These are phyloP conservation scores for Sphagnum magellanicum DNA, from an alignment of 228 moss, liverwort and hornwort species.

Conservation along the genomic window DNA sequence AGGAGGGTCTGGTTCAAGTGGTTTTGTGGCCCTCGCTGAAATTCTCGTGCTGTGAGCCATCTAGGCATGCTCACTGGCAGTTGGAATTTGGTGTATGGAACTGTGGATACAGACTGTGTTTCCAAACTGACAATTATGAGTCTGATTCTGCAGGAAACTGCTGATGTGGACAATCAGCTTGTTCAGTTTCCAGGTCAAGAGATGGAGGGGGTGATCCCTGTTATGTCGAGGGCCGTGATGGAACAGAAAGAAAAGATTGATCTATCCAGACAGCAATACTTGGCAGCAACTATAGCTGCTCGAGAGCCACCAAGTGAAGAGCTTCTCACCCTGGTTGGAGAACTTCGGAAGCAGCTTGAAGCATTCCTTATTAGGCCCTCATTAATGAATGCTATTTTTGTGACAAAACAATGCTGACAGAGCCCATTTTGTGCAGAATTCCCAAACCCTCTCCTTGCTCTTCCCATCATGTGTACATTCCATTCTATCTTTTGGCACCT, in stretches of 20 bases:
- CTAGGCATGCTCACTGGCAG: too few relatives aligned
- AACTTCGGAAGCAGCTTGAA: slow-evolving; percentile 56
- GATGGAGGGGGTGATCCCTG: slow-evolving; percentile 41
- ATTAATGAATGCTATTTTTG: slow-evolving; percentile 18
- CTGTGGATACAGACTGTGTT: slow-evolving; percentile 5
- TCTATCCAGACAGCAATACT: slow-evolving; percentile 37
- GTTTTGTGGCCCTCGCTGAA: too few relatives aligned
- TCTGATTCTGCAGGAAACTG: too few relatives aligned
- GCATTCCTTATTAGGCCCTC: slow-evolving; percentile 31
- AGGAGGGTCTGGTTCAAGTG: too few relatives aligned
- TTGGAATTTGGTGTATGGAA: too few relatives aligned
- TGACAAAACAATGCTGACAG: neutral
- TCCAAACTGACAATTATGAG: too few relatives aligned
- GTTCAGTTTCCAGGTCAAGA: slow-evolving; percentile 54
- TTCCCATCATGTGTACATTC: too few relatives aligned
- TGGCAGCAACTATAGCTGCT: slow-evolving; percentile 53
- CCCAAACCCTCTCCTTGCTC: too few relatives aligned
- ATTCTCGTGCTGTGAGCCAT: too few relatives aligned
- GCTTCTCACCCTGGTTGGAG: slow-evolving; percentile 50
- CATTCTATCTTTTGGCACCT: too few relatives aligned
- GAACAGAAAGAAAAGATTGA: slow-evolving; percentile 54
- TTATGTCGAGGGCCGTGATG: slow-evolving; percentile 20
- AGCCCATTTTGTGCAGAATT: too few relatives aligned
- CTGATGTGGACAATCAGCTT: slow-evolving; percentile 7
- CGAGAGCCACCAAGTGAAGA: slow-evolving; percentile 48